Base-by-base conservation (phyloP, 768 basidiomycete species). In the Candolleomyces aberdarensis region DNA sequence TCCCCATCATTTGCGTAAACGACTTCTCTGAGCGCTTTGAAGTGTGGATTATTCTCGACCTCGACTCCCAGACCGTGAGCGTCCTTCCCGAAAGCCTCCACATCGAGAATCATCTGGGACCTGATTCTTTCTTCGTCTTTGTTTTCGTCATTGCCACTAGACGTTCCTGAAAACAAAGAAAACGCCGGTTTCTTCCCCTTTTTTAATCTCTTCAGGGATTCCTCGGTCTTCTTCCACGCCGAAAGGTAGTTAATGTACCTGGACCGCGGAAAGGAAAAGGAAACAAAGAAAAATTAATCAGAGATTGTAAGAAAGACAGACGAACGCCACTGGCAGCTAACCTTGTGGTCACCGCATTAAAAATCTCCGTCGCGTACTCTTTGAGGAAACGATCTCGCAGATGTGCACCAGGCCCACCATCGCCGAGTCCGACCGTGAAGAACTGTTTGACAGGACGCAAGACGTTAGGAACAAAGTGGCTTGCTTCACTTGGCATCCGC, bases 151-250 rank as follows among this genome's bases (percentile, higher is more conserved):
- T 84, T 83, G 29, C 75, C 72, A 14, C 76, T 65, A 48, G 71
- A 71, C 3, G 80, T 64, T 52, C 75, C 77, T 31, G 90, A 84
- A 66, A 98, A 97, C 26, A 97, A 78, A 3, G 92, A 92, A 71
- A 93, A 91, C 0, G 86, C 79, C 0, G 78, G 64, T 65, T 89
- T 92, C 68, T 92, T 93, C 48, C 91, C 89, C 71, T 92, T 96
- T 70, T 95, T 94, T 66, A 96, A 80, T 41, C 91, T 83, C 43
- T 89, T 81, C 26, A 98, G 76, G 11, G 92, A 89, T 69, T 95
- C 94, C 64, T 98, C 94, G 8, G 93, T 93, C 78, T 96, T 96
- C 72, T 87, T 91, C 83, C 96, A 94, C 0, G 85, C 84, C 10
- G 86, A 80, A 22, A 98, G 79, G 68, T 92, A 89, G 59, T 83